A percentile compares a stretch with the other conserved stretches of the same genome.
Evolutionary conservation across 441 rosid genomes (phyloP).

Genomic region (Arabidopsis hybrid): DNA sequence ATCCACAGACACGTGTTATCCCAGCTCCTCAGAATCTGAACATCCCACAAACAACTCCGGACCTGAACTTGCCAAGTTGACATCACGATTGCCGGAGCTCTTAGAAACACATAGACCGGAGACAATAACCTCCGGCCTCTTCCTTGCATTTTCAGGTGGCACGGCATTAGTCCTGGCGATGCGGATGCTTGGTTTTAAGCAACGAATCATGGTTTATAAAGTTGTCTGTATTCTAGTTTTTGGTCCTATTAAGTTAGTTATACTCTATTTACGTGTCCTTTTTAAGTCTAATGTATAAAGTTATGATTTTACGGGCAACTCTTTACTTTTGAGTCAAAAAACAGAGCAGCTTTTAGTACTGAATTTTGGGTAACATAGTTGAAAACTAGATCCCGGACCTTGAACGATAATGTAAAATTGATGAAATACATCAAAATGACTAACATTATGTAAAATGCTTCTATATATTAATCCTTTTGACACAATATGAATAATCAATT

Average conservation of each 20-base stretch:
- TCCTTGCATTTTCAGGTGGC: constrained; percentile 4
- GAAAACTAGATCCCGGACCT: neutral
- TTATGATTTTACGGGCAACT: neutral
- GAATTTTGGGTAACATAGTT: neutral
- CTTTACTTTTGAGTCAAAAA: too few species aligned
- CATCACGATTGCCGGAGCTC: neutral
- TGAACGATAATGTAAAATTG: too few species aligned
- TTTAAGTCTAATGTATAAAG: neutral
- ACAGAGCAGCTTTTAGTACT: neutral
- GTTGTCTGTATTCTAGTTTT: constrained; percentile 7
- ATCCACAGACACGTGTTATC: constrained; percentile 10
- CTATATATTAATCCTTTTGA: too few species aligned
- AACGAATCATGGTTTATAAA: constrained; percentile 8
- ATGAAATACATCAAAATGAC: too few species aligned
- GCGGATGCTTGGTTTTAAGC: constrained; percentile 7
- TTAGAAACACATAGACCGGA: neutral
- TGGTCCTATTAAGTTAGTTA: neutral
- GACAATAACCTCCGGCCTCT: neutral
- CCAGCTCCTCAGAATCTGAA: constrained; percentile 24
- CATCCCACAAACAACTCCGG: constrained; percentile 22
- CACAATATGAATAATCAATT: too few species aligned
- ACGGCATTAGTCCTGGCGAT: neutral
- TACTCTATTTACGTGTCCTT: too few species aligned
- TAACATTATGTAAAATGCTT: too few species aligned
- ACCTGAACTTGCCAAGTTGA: constrained; percentile 41